Evolutionary conservation across 2,329 filamentous ascomycete species (phyloP), one percentile per base, ranked within the genome.

Genomic region (Periglandula ipomoeae): DNA sequence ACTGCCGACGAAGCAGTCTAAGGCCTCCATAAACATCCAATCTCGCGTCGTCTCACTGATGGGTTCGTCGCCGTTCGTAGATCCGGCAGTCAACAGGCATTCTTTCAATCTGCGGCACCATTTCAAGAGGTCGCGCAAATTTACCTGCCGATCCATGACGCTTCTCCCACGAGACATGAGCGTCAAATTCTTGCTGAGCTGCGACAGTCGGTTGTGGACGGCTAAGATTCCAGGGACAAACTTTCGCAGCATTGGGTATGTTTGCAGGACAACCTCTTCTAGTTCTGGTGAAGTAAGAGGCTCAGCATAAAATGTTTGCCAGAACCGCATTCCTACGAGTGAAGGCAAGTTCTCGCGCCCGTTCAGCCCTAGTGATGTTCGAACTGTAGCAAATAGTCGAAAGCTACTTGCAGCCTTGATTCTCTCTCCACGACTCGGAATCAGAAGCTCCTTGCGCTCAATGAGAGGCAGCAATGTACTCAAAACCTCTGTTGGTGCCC

Each of bases 401-500:
- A 98, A 99, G 1, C 86, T 88, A 58, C 82, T 82, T 1, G 87
- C 81, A 47, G 93, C 93, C 60, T 82, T 80, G 44, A 98, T 83
- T 5, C 77, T 85, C 69, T 97, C 89, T 49, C 89, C 90, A 51
- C 91, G 83, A 57, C 85, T 94, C 0, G 93, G 88, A 26, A 98
- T 89, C 4, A 94, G 74, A 13, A 98, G 77, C 63, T 96, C 89
- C n/a, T 88, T 83, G 51, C 87, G 82, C 67, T 98, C 93, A 51
- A 98, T 90, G 8, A 98, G 75, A 9, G 94, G 93, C 23, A 98
- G 74, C 24, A 99, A 78, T 13, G 90, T 89, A 63, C 91, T 95
- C 65, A 98, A 82, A 43, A 98, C 87, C 66, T 98, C 93, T 55
- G 88, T 91, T 4, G 94, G 93, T 10, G 93, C 93, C 53, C 91